Conservation (phyloP, 768 basidiomycete species). For the Pleurotus citrinopileatus region DNA sequence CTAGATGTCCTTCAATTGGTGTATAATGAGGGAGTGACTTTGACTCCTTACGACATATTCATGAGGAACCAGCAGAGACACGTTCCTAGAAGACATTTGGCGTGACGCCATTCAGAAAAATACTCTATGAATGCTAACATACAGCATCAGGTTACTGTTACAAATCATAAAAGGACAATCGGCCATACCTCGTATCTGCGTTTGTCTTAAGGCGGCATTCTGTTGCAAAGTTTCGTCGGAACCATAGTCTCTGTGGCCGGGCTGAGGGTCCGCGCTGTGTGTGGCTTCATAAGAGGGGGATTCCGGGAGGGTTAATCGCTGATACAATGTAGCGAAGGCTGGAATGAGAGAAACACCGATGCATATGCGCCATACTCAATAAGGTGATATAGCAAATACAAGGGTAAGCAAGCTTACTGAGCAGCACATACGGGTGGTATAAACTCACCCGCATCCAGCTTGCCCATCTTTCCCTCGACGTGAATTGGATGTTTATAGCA, state of each 20-base stretch:
- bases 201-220: background rate
- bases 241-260: conserved; percentile 24
- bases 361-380: conserved; percentile 66
- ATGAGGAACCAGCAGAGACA: conserved; percentile 72
- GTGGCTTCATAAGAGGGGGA: conserved; percentile 43
- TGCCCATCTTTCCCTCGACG: conserved; percentile 49
- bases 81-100: conserved; percentile 66
- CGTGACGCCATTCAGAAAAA: conserved; percentile 71
- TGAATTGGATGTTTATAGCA: conserved; percentile 66
- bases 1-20: conserved; percentile 24
- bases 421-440: background rate
- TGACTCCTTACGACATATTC: conserved; percentile 53
- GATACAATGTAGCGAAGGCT: conserved; percentile 71
- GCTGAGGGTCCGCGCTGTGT: conserved; percentile 32
- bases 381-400: background rate
- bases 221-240: conserved; percentile 41
- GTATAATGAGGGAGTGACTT: background rate
- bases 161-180: background rate
- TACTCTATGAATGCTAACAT: conserved; percentile 57
- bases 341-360: conserved; percentile 70
- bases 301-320: conserved; percentile 72
- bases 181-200: conserved; percentile 45
- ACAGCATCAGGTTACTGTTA: no score
- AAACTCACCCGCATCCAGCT: conserved; percentile 64
- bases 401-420: conserved; percentile 4